Evolutionary conservation across 495 filamentous ascomycete genomes (phyloP).

Genomic region (Penicillium waksmanii): DNA sequence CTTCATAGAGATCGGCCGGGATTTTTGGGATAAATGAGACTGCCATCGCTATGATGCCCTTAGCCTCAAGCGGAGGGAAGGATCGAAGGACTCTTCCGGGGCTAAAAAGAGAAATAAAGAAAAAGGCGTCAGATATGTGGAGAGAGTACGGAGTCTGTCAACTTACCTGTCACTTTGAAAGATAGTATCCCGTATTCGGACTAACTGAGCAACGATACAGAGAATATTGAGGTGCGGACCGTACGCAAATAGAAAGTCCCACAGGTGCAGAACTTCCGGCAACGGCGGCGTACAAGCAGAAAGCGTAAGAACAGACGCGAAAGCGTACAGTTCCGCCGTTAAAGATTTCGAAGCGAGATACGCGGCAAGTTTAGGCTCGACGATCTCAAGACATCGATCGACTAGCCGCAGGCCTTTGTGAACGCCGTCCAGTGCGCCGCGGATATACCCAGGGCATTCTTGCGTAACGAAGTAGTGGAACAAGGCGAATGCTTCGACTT

Average conservation of each 20-base stretch:
- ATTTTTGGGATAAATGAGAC: slow-evolving; percentile 82
- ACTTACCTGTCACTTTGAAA: slow-evolving; percentile 79
- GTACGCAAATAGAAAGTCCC: slow-evolving; percentile 98
- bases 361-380: slow-evolving; percentile 82
- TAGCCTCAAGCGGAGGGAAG: slow-evolving; percentile 84
- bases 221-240: slow-evolving; percentile 92
- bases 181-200: slow-evolving; percentile 83
- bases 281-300: slow-evolving; percentile 97
- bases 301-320: slow-evolving; percentile 91
- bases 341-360: slow-evolving; percentile 85
- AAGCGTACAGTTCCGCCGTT: slow-evolving; percentile 95
- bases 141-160: neutral
- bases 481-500: slow-evolving; percentile 90
- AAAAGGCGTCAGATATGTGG: neutral
- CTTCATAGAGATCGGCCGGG: slow-evolving; percentile 84
- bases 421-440: slow-evolving; percentile 95
- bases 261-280: slow-evolving; percentile 91
- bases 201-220: slow-evolving; percentile 95
- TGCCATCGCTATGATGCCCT: slow-evolving; percentile 77
- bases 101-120: slow-evolving; percentile 43
- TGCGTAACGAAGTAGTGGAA: slow-evolving; percentile 87
- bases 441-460: slow-evolving; percentile 92
- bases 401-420: slow-evolving; percentile 90
- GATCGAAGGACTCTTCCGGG: slow-evolving; percentile 88
- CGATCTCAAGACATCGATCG: slow-evolving; percentile 85